These are phyloP conservation scores for Colletotrichum sp. DNA, from an alignment of 2,329 filamentous ascomycete genomes.

Conservation along the genomic window DNA sequence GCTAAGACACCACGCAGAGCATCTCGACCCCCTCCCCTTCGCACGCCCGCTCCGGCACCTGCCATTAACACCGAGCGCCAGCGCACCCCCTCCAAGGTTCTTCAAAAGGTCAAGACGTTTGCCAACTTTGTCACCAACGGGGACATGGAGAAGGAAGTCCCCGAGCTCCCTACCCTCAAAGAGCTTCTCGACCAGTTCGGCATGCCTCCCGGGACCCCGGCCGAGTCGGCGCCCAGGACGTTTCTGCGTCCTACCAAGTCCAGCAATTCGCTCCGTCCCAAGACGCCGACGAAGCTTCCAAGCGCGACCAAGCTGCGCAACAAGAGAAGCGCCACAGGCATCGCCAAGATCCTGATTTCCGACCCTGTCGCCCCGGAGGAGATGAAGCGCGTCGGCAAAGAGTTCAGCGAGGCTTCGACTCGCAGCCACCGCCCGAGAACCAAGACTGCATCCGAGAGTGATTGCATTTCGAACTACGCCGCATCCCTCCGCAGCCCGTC, in stretches of 20 bases:
- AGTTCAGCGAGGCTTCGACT: background rate
- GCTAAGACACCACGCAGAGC: background rate
- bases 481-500: constrained; percentile 1
- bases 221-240: background rate
- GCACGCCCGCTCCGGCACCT: background rate
- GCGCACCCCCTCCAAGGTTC: constrained; percentile 8
- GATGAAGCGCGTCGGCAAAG: background rate
- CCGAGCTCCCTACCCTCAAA: constrained; percentile 4
- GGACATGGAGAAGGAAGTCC: constrained; percentile 4
- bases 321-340: constrained; percentile 11
- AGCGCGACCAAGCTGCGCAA: constrained; percentile 13
- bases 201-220: background rate
- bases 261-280: constrained; percentile 7
- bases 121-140: background rate
- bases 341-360: constrained; percentile 17
- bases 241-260: constrained; percentile 11
- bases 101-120: constrained; percentile 19
- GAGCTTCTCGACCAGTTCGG: constrained; percentile 14
- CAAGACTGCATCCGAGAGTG: background rate
- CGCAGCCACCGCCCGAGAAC: background rate
- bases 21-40: background rate
- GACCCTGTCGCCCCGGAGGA: constrained; percentile 10
- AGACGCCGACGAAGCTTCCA: background rate
- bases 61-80: background rate
- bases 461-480: background rate